phyloP scores from a whole-genome alignment of 2,329 filamentous ascomycete species.

The Ceratocystis lukuohia region DNA sequence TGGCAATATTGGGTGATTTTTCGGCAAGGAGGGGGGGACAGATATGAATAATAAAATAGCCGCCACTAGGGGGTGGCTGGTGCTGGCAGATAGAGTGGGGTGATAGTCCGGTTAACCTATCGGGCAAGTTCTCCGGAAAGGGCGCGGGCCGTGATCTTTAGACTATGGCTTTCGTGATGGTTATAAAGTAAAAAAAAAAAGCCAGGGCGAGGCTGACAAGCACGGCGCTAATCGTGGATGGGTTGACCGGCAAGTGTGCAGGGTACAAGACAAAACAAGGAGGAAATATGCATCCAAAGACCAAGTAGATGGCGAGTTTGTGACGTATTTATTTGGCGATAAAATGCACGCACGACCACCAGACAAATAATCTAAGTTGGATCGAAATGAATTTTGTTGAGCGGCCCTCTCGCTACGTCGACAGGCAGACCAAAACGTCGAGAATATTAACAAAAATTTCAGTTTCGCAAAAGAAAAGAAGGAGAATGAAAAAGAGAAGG shows the following conservation, averaged over 20 bases:
- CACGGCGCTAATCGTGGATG: background rate
- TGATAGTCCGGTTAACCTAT: background rate
- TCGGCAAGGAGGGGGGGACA: background rate
- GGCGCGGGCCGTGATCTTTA: background rate
- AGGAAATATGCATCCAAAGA: background rate
- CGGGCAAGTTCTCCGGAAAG: background rate
- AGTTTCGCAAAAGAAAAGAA: background rate
- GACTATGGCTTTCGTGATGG: background rate
- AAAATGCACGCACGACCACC: slow-evolving; percentile 6
- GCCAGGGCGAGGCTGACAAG: background rate
- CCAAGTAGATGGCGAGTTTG: background rate
- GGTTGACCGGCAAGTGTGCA: background rate
- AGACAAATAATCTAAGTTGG: background rate
- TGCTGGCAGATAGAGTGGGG: background rate
- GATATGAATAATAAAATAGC: too few relatives aligned
- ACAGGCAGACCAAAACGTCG: background rate
- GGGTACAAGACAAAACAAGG: background rate
- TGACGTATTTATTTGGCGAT: slow-evolving; percentile 9
- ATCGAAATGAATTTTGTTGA: background rate
- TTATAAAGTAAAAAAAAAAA: background rate
- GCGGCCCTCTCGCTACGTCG: background rate
- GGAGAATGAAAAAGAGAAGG: background rate
- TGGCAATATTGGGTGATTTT: background rate
- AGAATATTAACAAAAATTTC: background rate
- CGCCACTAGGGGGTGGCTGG: background rate